These are phyloP conservation scores for Adansonia madagascariensis DNA, from an alignment of 441 rosid genomes.

Conservation along the genomic window DNA sequence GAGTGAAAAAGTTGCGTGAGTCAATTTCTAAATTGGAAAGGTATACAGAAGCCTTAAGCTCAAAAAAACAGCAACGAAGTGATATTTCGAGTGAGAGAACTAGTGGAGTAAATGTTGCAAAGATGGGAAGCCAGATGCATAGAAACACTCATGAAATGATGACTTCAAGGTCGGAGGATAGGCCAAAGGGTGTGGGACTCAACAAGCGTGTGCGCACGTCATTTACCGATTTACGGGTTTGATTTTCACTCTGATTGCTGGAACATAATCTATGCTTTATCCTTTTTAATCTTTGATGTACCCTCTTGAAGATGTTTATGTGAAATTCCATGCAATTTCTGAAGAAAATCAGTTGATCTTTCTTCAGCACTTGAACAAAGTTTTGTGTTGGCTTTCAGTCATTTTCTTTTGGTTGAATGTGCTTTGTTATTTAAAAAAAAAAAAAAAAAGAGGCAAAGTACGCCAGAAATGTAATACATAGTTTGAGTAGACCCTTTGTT, in stretches of 20 bases:
- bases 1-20: constrained; percentile 56
- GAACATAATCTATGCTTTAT: not conserved
- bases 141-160: constrained; percentile 50
- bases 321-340: not conserved
- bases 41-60: constrained; percentile 51
- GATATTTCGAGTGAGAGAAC: constrained; percentile 56
- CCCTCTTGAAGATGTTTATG: not conserved
- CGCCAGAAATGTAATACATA: not conserved
- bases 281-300: not conserved
- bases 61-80: constrained; percentile 58
- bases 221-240: constrained; percentile 60
- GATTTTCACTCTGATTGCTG: constrained; percentile 34
- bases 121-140: constrained; percentile 55
- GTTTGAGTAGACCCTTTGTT: not conserved
- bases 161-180: constrained; percentile 59
- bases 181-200: constrained; percentile 56
- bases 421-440: not conserved
- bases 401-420: not conserved
- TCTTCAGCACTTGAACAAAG: not conserved
- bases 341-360: not conserved
- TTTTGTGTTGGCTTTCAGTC: not conserved
- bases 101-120: constrained; percentile 49
- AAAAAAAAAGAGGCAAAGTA: not conserved
- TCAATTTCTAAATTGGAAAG: constrained; percentile 57
- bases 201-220: constrained; percentile 64